Evolutionary conservation across 192 early-diverging fungal species (phyloP), one percentile per base, ranked within the genome.

Genomic region (Backusella tarrabulga): DNA sequence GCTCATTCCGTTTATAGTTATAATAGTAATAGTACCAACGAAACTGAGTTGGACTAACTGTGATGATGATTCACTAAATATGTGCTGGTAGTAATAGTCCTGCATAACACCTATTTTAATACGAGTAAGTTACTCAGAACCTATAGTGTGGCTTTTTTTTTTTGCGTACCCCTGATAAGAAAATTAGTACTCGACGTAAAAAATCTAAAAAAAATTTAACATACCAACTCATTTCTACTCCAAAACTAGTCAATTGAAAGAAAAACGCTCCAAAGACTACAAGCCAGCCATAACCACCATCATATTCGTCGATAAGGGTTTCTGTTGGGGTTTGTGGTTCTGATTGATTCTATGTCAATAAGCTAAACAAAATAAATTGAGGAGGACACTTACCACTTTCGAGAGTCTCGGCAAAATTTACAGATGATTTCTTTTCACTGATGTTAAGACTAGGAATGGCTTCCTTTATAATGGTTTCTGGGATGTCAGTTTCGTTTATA

Each of bases 241-340:
- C 71, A 72, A 46, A 72, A 23, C 41, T 50, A 29, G 71, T 72
- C 23, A 72, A 15, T 72, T 83, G 83, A 32, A 83, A 78, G 69
- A 83, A 73, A 70, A 83, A 81, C 7, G 79, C 83, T 52, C 83
- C 83, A 70, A 80, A 72, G 42, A 83, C 83, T 14, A 83, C 76
- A 3, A 79, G 12, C 83, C 83, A 83, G 8, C 83, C 83, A 74
- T 81, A 83, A 8, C 83, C 83, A 19, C 83, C 83, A 52, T 83
- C 83, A 38, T 63, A 63, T 29, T 63, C 56, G 26, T 63, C 56
- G 12, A 29, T 29, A 14, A 26, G 23, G 9, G 26, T 63, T 11
- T 63, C 26, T 14, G 56, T 63, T 63, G 56, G 56, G 23, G 56
- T 26, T 21, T 29, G 23, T 12, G 56, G 56, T 63, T 63, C 56